Evolutionary conservation across 805 yeast species (phyloP).

Genomic region (Blastobotrys mokoenaii): DNA sequence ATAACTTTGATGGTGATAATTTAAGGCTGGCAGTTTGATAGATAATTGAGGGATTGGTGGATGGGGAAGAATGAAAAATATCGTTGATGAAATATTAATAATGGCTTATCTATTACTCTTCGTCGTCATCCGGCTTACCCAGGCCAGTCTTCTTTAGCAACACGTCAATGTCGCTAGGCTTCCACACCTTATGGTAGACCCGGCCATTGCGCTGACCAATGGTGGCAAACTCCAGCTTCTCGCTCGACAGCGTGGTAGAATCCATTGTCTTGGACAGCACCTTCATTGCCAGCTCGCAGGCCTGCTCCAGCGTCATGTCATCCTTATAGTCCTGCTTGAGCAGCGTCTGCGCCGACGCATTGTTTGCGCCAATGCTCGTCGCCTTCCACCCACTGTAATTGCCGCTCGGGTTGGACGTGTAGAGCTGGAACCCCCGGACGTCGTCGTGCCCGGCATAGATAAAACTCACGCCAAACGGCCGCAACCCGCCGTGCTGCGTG

Average conservation of each 20-base stretch:
- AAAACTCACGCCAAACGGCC: constrained; percentile 97
- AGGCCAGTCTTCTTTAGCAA: constrained; percentile 68
- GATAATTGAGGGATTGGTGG: no score
- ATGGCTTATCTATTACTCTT: constrained; percentile 23
- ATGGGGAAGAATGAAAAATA: no score
- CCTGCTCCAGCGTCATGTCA: constrained; percentile 55
- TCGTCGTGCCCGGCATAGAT: constrained; percentile 95
- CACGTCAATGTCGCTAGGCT: constrained; percentile 64
- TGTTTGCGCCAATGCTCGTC: constrained; percentile 92
- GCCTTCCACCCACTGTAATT: constrained; percentile 99
- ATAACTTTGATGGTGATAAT: neutral
- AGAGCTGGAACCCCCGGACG: constrained; percentile 80
- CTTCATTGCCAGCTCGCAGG: constrained; percentile 80
- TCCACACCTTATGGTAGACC: constrained; percentile 67
- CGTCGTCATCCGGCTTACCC: constrained; percentile 49
- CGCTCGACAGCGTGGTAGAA: constrained; percentile 72
- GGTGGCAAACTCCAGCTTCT: constrained; percentile 89
- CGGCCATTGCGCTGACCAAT: constrained; percentile 44
- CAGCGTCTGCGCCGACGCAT: constrained; percentile 90
- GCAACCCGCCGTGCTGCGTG: constrained; percentile 96
- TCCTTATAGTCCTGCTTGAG: constrained; percentile 92
- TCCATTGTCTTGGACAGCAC: constrained; percentile 93
- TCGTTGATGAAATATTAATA: no score
- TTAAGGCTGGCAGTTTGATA: no score
- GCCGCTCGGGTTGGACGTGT: constrained; percentile 94